These are phyloP conservation scores for Acacia acuminata DNA, from an alignment of 306 rosid species.

Conservation along the genomic window DNA sequence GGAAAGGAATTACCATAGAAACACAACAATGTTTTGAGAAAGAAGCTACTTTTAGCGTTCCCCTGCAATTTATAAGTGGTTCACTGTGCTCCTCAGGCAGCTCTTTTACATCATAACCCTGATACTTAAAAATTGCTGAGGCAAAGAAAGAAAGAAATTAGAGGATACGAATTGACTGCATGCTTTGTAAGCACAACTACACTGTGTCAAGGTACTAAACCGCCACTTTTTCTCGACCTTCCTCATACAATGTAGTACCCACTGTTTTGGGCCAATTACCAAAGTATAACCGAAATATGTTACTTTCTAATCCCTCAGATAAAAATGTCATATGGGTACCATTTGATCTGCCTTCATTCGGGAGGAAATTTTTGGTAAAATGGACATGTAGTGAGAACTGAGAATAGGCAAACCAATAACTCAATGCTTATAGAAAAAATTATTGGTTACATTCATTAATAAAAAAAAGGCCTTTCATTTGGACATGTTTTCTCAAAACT, in stretches of 20 bases:
- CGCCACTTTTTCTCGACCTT: slow-evolving; percentile 98
- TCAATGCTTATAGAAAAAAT: slow-evolving; percentile 21
- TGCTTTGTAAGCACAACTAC: slow-evolving; percentile 21
- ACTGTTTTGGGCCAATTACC: slow-evolving; percentile 75
- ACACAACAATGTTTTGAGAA: background rate
- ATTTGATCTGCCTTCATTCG: slow-evolving; percentile 76
- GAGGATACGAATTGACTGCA: slow-evolving; percentile 4
- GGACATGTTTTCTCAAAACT: slow-evolving; percentile 2
- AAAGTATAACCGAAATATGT: slow-evolving; percentile 66
- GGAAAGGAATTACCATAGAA: background rate
- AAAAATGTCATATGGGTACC: slow-evolving; percentile 66
- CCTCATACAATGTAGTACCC: slow-evolving; percentile 82
- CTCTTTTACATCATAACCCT: slow-evolving; percentile 91
- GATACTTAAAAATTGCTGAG: slow-evolving; percentile 94
- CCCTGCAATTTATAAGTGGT: slow-evolving; percentile 64
- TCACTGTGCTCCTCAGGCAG: slow-evolving; percentile 76
- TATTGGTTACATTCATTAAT: slow-evolving; percentile 8
- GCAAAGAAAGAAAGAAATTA: slow-evolving; percentile 29
- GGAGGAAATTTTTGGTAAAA: slow-evolving; percentile 71
- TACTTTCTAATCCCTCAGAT: slow-evolving; percentile 88
- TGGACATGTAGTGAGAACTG: slow-evolving; percentile 29
- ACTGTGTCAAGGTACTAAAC: slow-evolving; percentile 41
- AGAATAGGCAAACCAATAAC: slow-evolving; percentile 25
- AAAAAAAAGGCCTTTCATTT: slow-evolving; percentile 18
- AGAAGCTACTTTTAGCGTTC: slow-evolving; percentile 73